Base-by-base conservation (phyloP, 345 rosid species). In the Firmiana major region DNA sequence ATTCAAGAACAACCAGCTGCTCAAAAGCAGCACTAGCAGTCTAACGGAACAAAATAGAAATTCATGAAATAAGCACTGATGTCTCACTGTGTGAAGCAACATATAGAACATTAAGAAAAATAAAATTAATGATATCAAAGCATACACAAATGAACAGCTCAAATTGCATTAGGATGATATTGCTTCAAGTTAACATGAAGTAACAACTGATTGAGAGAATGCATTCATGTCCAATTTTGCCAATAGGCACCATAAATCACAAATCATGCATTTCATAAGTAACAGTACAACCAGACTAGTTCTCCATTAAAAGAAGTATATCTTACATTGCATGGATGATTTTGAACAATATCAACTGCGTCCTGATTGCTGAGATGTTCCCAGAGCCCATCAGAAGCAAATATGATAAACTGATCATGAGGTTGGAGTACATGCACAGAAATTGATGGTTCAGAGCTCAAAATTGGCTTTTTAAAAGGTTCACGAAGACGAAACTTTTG, bases 351-450 rank as follows among this genome's bases (percentile, higher is more conserved):
- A 83, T 95, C 91, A 60, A 92, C 97, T 34, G 97, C 99, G 63
- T 89, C 92, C 81, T 95, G 96, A 86, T 95, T 95, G 85, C 88
- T 89, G 75, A 95, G 86, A 80, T 95, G 99, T 80, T 95, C 98
- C 99, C 98, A 95, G 77, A 95, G 89, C 65, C 99, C 99, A 77
- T 95, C 99, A n/a, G 98, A 95, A 75, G 99, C 98, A 72, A 93
- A 91, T 85, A 95, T 92, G 48, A 95, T 74, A 80, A 93, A 93
- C 78, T 88, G 91, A 82, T 93, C 97, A 26, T 88, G 86, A 73
- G 96, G 88, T 75, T 86, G 91, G 67, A 95, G 84, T 66, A 89
- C 89, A 77, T 89, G 96, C 78, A 45, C 87, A 0, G 96, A 85
- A 66, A 95, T 83, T 0, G 98, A 79, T 8, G 99, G 98, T 59